A percentile compares a stretch with the other conserved stretches of the same genome.
phyloP scores from a whole-genome alignment of 768 basidiomycete genomes.

The Lactarius akahatsu region DNA sequence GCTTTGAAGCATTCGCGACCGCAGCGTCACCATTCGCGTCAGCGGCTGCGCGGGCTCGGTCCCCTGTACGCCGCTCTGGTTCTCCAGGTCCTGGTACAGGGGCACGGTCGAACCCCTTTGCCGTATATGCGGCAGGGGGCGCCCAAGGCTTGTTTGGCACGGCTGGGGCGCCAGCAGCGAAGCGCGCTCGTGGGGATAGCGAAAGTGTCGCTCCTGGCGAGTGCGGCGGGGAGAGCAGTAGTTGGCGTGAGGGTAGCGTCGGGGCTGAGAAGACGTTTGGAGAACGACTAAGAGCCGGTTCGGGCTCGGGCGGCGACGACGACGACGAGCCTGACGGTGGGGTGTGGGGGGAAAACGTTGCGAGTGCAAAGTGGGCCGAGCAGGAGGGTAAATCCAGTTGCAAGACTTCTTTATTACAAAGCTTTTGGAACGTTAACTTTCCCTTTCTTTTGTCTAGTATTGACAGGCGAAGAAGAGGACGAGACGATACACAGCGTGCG shows the following conservation, averaged over 20 bases:
- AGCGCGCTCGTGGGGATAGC: slow-evolving; percentile 47
- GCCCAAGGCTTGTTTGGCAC: slow-evolving; percentile 45
- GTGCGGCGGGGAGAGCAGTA: slow-evolving; percentile 28
- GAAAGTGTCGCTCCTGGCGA: slow-evolving; percentile 27
- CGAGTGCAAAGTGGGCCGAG: slow-evolving; percentile 54
- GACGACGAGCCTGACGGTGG: slow-evolving; percentile 40
- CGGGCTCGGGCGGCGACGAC: slow-evolving; percentile 48
- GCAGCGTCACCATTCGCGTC: slow-evolving; percentile 54
- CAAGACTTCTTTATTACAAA: not conserved
- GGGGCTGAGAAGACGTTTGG: slow-evolving; percentile 46
- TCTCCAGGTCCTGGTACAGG: slow-evolving; percentile 54
- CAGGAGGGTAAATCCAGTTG: slow-evolving; percentile 56
- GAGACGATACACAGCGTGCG: slow-evolving; percentile 73
- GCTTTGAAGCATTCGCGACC: slow-evolving; percentile 58
- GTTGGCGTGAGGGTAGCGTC: slow-evolving; percentile 10
- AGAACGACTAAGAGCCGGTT: slow-evolving; percentile 59
- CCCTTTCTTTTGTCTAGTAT: slow-evolving; percentile 43
- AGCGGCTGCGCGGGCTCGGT: slow-evolving; percentile 54
- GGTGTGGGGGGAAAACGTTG: slow-evolving; percentile 48
- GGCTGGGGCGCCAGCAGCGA: slow-evolving; percentile 46
- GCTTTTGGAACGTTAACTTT: not conserved
- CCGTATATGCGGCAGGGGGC: slow-evolving; percentile 50
- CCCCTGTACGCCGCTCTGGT: slow-evolving; percentile 40
- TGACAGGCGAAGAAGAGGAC: slow-evolving; percentile 83
- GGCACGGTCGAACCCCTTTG: slow-evolving; percentile 38